Evolutionary conservation across 257 asterid genomes (phyloP).

Genomic region (Solanum sitiens): DNA sequence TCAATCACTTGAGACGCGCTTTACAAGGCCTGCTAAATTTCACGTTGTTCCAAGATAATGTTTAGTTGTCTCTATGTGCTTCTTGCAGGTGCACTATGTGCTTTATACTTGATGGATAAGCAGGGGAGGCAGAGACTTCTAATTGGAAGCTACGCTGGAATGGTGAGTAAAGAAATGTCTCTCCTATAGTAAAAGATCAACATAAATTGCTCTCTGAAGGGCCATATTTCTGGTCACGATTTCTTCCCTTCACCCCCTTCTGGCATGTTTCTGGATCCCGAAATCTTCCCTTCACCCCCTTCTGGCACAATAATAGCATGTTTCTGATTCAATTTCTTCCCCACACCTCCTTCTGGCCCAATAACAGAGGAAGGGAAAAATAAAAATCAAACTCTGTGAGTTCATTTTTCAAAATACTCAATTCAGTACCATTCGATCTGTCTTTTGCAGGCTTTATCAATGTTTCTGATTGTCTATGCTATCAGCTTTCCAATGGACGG

Average conservation of each 20-base stretch:
- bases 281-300: neutral
- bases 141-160: slow-evolving; percentile 75
- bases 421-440: neutral
- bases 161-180: slow-evolving; percentile 31
- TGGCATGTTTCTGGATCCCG: neutral
- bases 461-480: slow-evolving; percentile 48
- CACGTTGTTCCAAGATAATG: neutral
- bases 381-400: neutral
- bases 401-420: neutral
- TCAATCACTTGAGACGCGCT: neutral
- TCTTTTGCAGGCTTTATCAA: slow-evolving; percentile 56
- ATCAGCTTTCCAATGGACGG: slow-evolving; percentile 42
- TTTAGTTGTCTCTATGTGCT: slow-evolving; percentile 3
- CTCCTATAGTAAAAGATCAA: neutral
- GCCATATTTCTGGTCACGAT: neutral
- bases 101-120: slow-evolving; percentile 73
- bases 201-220: neutral
- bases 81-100: slow-evolving; percentile 60
- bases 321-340: neutral
- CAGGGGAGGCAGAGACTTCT: slow-evolving; percentile 72
- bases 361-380: neutral
- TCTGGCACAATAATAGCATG: neutral
- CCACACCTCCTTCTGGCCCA: neutral
- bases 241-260: neutral
- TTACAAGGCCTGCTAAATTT: neutral